These are phyloP conservation scores for Capsaspora owczarzaki DNA, from an alignment of 78 protist species.

Conservation along the genomic window DNA sequence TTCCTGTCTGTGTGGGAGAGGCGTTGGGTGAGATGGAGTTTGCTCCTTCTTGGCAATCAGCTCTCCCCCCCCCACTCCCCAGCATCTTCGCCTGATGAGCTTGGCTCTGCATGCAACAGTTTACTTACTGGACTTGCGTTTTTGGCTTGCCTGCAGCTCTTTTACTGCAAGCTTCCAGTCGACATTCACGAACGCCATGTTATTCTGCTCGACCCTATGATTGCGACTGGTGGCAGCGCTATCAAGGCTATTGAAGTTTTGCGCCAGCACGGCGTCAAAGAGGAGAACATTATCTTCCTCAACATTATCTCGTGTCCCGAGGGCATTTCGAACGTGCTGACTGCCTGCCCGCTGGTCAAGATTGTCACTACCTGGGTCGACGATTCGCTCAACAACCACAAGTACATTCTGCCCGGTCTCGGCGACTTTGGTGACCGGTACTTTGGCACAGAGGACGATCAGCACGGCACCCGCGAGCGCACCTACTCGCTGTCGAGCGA, in stretches of 20 bases:
- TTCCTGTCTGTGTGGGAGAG: too few relatives aligned
- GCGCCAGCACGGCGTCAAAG: constrained; percentile 28
- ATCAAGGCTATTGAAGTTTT: constrained; percentile 3
- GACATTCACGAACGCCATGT: neutral
- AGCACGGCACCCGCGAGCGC: too few relatives aligned
- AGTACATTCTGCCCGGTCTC: constrained; percentile 56
- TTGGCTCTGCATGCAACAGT: neutral
- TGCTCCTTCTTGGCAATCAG: too few relatives aligned
- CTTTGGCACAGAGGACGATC: neutral
- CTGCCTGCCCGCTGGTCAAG: neutral
- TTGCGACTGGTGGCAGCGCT: constrained; percentile 12
- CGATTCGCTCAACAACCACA: constrained; percentile 9
- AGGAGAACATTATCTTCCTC: constrained; percentile 41
- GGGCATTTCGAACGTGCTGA: constrained; percentile 21
- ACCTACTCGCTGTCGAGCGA: too few relatives aligned
- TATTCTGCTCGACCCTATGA: constrained; percentile 12
- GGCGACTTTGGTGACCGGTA: constrained; percentile 71
- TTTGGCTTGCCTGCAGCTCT: constrained; percentile 6
- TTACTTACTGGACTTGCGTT: neutral
- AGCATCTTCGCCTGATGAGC: too few relatives aligned
- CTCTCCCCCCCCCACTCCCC: too few relatives aligned
- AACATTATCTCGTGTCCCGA: constrained; percentile 46
- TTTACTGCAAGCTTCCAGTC: neutral
- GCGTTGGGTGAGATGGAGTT: too few relatives aligned
- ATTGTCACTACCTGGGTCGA: constrained; percentile 17